These are phyloP conservation scores for Ashbya aceris DNA, from an alignment of 1,139 yeast species.

Conservation along the genomic window DNA sequence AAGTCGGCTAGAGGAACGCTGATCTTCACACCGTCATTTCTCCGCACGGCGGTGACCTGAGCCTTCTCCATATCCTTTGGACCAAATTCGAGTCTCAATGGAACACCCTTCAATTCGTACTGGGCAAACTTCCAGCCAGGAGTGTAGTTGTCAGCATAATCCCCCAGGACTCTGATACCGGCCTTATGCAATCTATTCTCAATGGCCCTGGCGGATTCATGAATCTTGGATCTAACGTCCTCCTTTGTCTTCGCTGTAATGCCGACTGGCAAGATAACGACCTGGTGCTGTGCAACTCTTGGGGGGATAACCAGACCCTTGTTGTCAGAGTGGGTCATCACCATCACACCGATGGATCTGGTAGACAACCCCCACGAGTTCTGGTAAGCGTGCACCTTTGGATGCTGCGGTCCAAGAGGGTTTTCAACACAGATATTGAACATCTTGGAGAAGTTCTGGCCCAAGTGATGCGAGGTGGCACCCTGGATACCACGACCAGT, in stretches of 20 bases:
- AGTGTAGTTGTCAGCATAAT: conserved; percentile 86
- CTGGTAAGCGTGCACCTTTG: conserved; percentile 84
- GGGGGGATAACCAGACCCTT: conserved; percentile 98
- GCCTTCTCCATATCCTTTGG: conserved; percentile 83
- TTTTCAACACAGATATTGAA: conserved; percentile 91
- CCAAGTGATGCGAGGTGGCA: conserved; percentile 95
- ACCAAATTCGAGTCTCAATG: conserved; percentile 89
- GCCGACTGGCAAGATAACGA: conserved; percentile 91
- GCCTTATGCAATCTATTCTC: conserved; percentile 48
- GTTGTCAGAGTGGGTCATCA: conserved; percentile 97
- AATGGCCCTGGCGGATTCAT: conserved; percentile 58
- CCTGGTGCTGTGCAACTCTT: conserved; percentile 87
- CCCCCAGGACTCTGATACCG: conserved; percentile 71
- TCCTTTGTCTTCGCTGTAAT: conserved; percentile 76
- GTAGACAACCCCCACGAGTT: conserved; percentile 99
- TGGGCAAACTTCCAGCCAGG: conserved; percentile 99
- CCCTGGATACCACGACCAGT: conserved; percentile 99
- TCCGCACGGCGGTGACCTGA: conserved; percentile 82
- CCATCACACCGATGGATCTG: conserved; percentile 98
- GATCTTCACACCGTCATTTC: conserved; percentile 77
- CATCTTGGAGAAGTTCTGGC: conserved; percentile 98
- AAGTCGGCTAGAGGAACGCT: conserved; percentile 57
- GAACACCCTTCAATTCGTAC: conserved; percentile 94
- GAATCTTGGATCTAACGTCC: conserved; percentile 62
- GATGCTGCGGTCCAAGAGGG: conserved; percentile 82